Evolutionary conservation across 108 stramenopile species (phyloP).

Genomic region (Tribonema minus): DNA sequence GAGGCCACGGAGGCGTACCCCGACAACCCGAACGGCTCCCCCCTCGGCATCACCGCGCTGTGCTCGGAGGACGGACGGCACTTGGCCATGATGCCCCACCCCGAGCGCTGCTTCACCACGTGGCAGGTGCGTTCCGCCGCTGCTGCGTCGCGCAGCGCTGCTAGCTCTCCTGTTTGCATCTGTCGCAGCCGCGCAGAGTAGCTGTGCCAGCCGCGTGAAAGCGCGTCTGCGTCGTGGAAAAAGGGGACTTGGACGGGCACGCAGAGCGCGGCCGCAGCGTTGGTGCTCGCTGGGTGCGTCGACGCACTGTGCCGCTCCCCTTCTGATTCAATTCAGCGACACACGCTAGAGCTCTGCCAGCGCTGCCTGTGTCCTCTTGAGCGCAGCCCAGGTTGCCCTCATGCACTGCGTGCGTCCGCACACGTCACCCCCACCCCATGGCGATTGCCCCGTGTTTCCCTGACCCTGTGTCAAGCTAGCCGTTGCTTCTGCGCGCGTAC

Average conservation of each 20-base stretch:
- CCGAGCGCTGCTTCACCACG: constrained; percentile 88
- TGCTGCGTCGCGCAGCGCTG: not conserved
- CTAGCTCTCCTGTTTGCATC: not conserved
- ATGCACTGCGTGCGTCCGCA: too few relatives aligned
- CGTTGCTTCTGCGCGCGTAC: too few relatives aligned
- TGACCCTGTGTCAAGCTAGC: too few relatives aligned
- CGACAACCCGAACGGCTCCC: constrained; percentile 97
- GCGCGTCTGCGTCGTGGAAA: not conserved
- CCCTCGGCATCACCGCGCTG: constrained; percentile 93
- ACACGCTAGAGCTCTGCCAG: too few relatives aligned
- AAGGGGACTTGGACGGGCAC: not conserved
- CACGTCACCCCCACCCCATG: too few relatives aligned
- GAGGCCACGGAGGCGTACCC: constrained; percentile 90
- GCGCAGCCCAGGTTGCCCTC: too few relatives aligned
- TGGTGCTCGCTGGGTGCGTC: not conserved
- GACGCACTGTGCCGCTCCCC: not conserved
- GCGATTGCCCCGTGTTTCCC: too few relatives aligned
- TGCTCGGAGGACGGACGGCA: constrained; percentile 97
- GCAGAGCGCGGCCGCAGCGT: not conserved
- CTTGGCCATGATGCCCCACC: constrained; percentile 99
- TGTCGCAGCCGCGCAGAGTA: not conserved
- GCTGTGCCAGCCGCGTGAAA: not conserved
- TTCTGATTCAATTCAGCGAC: too few relatives aligned
- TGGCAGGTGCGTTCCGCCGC: constrained; percentile 72
- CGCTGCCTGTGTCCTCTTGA: too few relatives aligned